A percentile compares a stretch with the other conserved stretches of the same genome.
phyloP scores from a whole-genome alignment of 2,329 filamentous ascomycete species.

The Fusarium domesticum region DNA sequence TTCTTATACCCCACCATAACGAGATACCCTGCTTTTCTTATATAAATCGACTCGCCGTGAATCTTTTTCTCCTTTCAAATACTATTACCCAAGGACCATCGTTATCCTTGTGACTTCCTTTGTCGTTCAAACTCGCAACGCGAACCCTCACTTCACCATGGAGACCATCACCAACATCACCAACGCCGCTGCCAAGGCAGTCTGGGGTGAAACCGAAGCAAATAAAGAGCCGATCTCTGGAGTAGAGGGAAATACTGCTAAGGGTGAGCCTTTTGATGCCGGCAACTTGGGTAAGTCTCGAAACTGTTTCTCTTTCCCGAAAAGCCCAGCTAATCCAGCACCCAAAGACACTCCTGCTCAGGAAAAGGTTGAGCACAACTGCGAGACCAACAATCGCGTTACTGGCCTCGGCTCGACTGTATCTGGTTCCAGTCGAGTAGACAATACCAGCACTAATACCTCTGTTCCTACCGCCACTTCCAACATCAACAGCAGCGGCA shows the following conservation, averaged over 20 bases:
- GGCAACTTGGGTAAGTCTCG: slow-evolving; percentile 61
- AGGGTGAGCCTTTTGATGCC: slow-evolving; percentile 72
- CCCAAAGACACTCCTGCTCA: slow-evolving; percentile 16
- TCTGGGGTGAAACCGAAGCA: slow-evolving; percentile 43
- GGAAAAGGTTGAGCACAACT: slow-evolving; percentile 17
- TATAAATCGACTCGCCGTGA: not conserved
- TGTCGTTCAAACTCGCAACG: slow-evolving; percentile 1
- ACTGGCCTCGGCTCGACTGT: slow-evolving; percentile 6
- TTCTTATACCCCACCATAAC: not conserved
- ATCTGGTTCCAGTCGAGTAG: slow-evolving; percentile 3
- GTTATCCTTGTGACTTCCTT: no score
- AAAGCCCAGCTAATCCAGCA: not conserved
- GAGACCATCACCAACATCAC: slow-evolving; percentile 60
- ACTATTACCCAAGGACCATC: not conserved
- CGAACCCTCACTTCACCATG: slow-evolving; percentile 43
- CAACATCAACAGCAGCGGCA: not conserved
- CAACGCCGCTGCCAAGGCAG: slow-evolving; percentile 39
- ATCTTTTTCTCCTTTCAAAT: not conserved
- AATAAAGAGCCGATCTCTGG: slow-evolving; percentile 69
- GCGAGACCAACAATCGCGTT: slow-evolving; percentile 8
- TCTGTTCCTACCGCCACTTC: slow-evolving; percentile 3
- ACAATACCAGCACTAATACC: not conserved
- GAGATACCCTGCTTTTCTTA: not conserved
- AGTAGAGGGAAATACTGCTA: slow-evolving; percentile 61
- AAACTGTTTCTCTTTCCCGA: not conserved